These are phyloP conservation scores for Termitomyces sp. DNA, from an alignment of 768 basidiomycete species.

Conservation along the genomic window DNA sequence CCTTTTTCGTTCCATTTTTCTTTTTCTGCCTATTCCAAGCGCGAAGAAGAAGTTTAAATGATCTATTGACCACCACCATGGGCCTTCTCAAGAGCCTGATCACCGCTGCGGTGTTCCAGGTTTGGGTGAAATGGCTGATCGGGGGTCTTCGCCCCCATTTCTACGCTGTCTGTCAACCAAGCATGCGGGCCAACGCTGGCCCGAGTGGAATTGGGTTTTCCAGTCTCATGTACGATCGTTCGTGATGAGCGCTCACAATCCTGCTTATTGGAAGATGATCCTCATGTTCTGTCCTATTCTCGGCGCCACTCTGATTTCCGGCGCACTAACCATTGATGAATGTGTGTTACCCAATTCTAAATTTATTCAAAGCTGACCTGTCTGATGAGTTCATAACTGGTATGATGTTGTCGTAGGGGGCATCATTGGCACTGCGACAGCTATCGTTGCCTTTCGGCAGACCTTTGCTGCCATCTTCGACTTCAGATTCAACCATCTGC, in stretches of 20 bases:
- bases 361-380: not conserved
- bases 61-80: conserved; percentile 45
- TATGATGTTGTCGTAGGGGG: conserved; percentile 47
- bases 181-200: conserved; percentile 20
- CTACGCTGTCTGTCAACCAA: conserved; percentile 45
- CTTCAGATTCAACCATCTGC: conserved; percentile 53
- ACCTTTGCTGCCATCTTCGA: conserved; percentile 47
- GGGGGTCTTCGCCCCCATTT: conserved; percentile 48
- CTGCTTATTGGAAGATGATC: conserved; percentile 61
- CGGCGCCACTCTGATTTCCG: conserved; percentile 35
- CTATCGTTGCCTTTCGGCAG: conserved; percentile 44
- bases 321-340: conserved; percentile 52
- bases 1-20: too few relatives aligned
- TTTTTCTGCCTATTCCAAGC: too few relatives aligned
- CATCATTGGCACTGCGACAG: conserved; percentile 40
- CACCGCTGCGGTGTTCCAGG: conserved; percentile 30
- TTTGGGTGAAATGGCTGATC: conserved; percentile 45
- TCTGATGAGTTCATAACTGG: conserved; percentile 41
- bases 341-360: conserved; percentile 23
- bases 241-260: conserved; percentile 52
- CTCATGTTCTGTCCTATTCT: conserved; percentile 47
- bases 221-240: conserved; percentile 44
- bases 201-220: conserved; percentile 40
- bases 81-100: conserved; percentile 46
- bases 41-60: conserved; percentile 28